Conservation (phyloP, 2,329 filamentous ascomycete species). For the Penicillium sp. region DNA sequence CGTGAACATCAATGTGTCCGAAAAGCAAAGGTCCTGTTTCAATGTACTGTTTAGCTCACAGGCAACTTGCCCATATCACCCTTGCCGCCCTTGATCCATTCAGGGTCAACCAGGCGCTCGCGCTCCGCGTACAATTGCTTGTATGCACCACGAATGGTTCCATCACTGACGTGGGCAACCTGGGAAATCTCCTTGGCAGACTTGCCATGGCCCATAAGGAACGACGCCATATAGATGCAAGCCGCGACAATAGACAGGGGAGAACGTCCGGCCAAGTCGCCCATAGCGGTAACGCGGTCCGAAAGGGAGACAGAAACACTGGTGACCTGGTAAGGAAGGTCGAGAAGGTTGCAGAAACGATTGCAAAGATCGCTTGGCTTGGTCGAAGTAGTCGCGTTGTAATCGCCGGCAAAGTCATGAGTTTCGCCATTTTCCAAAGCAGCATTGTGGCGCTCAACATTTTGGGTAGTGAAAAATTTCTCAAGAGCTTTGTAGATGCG, state of each 20-base stretch:
- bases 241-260: conserved; percentile 91
- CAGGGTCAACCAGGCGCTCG: conserved; percentile 69
- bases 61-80: conserved; percentile 72
- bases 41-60: conserved; percentile 33
- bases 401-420: conserved; percentile 55
- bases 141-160: conserved; percentile 94
- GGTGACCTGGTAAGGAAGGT: conserved; percentile 70
- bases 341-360: conserved; percentile 83
- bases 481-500: conserved; percentile 92
- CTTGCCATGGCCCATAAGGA: conserved; percentile 76
- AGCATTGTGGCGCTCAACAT: conserved; percentile 55
- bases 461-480: conserved; percentile 76
- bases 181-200: conserved; percentile 81
- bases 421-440: conserved; percentile 52
- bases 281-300: conserved; percentile 70
- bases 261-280: conserved; percentile 84
- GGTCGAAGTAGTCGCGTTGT: conserved; percentile 72
- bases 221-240: conserved; percentile 93
- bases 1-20: neutral
- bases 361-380: conserved; percentile 80
- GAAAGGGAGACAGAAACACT: conserved; percentile 79
- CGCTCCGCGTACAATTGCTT: conserved; percentile 76
- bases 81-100: conserved; percentile 70
- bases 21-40: neutral
- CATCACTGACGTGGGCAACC: conserved; percentile 88